Evolutionary conservation across 306 rosid genomes (phyloP), one percentile per base, ranked within the genome.

Genomic region (Aeschynomene evenia): DNA sequence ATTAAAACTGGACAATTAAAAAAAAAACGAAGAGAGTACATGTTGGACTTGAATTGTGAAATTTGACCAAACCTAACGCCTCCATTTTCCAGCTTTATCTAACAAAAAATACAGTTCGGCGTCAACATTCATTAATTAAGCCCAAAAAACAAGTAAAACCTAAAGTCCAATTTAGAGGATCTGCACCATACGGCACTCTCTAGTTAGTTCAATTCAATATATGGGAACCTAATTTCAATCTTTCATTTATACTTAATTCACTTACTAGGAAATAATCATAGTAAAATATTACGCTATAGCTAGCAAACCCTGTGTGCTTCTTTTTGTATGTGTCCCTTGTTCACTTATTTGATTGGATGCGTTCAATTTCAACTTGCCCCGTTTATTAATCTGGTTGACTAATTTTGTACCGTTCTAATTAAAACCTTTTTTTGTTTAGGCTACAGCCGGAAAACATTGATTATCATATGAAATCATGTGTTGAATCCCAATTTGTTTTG

Each of bases 101-200:
- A 9, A 20, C 28, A 10, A 58, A 50, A n/a, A 26, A 37, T 54
- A 14, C 7, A 58, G 34, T 18, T 24, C 7, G 21, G 15, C 7
- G 18, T 57, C 34, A 2, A 23, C 34, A 13, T 53, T n/a, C n/a
- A n/a, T n/a, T n/a, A n/a, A n/a, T n/a, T 53, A 12, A n/a, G 9
- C 13, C 1, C 11, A 14, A 24, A 26, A n/a, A 12, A 2, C 5
- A 55, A 21, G 15, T 4, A 55, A 28, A n/a, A 29, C 7, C 8
- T 11, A 2, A 45, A 61, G 76, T 78, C 73, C 70, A 80, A 58
- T 58, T 82, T 81, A 84, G 86, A 72, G 79, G 42, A 59, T 75
- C 71, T 65, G 59, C 79, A 56, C 85, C 85, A 52, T 34, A 82
- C 88, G 79, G 68, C 79, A 75, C 74, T 51, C 8, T 53, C 74